Conservation (phyloP, 306 rosid species). For the Biancaea sappan region DNA sequence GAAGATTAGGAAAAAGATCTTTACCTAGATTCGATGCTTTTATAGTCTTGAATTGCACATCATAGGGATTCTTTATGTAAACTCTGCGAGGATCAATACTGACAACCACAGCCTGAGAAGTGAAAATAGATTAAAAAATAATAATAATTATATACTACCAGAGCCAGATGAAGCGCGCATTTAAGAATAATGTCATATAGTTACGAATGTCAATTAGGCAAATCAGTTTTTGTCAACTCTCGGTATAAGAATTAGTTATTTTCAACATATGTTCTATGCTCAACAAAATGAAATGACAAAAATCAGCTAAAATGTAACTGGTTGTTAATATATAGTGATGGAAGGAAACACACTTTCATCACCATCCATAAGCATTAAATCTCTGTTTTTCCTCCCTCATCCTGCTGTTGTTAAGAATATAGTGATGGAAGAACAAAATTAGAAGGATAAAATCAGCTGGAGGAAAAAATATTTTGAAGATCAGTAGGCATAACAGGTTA, state of each 20-base stretch:
- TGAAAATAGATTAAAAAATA: slow-evolving; percentile 24
- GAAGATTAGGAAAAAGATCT: not conserved
- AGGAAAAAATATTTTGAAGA: not conserved
- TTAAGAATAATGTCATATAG: slow-evolving; percentile 13
- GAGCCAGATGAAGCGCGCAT: slow-evolving; percentile 7
- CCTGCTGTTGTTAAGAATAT: no score
- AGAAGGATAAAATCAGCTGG: not conserved
- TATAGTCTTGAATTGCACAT: slow-evolving; percentile 70
- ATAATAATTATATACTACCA: no score
- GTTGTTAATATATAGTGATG: no score
- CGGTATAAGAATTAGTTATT: not conserved
- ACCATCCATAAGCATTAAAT: not conserved
- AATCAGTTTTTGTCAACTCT: not conserved
- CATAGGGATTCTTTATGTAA: slow-evolving; percentile 67
- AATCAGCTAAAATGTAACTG: no score
- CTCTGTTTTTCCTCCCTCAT: not conserved
- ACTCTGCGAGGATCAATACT: slow-evolving; percentile 95
- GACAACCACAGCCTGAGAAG: slow-evolving; percentile 88
- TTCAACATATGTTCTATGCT: not conserved
- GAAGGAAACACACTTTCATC: not conserved
- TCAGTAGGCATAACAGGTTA: not conserved
- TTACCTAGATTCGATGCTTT: slow-evolving; percentile 69
- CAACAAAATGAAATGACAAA: not conserved
- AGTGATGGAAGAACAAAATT: not conserved
- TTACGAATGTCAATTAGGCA: slow-evolving; percentile 6